Conservation (phyloP, 148 eudicot genomes). For the Euryodendron excelsum region DNA sequence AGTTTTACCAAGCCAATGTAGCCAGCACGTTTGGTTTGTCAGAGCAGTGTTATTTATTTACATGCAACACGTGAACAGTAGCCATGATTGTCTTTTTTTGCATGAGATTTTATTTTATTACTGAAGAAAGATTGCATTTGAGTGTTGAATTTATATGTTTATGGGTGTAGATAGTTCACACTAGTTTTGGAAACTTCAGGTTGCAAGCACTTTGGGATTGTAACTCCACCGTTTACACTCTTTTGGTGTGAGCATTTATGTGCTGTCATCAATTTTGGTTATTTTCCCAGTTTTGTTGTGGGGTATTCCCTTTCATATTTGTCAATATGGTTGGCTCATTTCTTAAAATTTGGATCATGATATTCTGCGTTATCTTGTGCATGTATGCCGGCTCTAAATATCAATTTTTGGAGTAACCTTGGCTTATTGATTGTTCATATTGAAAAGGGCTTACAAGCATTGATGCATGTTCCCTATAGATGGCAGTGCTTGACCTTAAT, state of each 20-base stretch:
- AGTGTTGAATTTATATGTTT: background rate
- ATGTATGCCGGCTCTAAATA: background rate
- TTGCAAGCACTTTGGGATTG: background rate
- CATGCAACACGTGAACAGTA: too few relatives aligned
- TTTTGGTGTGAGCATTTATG: slow-evolving; percentile 3
- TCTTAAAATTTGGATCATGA: background rate
- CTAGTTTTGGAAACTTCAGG: too few relatives aligned
- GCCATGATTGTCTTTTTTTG: slow-evolving; percentile 4
- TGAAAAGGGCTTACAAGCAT: background rate
- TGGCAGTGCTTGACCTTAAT: background rate
- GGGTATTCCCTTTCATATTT: too few relatives aligned
- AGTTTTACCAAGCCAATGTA: slow-evolving; percentile 50
- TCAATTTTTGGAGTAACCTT: background rate
- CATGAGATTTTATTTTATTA: background rate
- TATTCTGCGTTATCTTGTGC: background rate
- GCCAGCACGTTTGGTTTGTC: slow-evolving; percentile 31
- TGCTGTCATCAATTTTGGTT: background rate
- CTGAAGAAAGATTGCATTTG: background rate
- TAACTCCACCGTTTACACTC: background rate
- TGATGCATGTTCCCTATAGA: background rate
- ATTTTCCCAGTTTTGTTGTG: too few relatives aligned
- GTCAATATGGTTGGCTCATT: too few relatives aligned
- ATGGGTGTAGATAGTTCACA: background rate
- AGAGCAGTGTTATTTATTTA: too few relatives aligned
- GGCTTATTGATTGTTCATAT: too few relatives aligned